Percentiles rank a stretch among this genome's conserved stretches.
phyloP scores from a whole-genome alignment of 208 protist species.

The Trypanosoma mega region DNA sequence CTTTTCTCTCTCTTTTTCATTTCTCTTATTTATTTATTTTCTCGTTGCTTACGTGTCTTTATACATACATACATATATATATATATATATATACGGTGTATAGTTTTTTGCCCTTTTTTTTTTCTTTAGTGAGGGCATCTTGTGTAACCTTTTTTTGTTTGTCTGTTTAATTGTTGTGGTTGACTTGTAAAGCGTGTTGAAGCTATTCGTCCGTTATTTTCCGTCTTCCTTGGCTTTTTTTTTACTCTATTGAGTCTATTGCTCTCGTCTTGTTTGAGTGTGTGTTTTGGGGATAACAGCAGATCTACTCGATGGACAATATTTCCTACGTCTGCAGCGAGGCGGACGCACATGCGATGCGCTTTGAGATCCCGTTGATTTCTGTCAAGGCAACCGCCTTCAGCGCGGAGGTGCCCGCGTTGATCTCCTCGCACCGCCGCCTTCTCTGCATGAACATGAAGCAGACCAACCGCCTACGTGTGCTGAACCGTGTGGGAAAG shows the following conservation, averaged over 20 bases:
- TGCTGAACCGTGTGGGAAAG: slow-evolving; percentile 75
- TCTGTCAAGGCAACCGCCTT: slow-evolving; percentile 65
- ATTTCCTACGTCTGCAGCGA: slow-evolving; percentile 59
- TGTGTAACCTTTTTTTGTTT: background rate
- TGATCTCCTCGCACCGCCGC: slow-evolving; percentile 62
- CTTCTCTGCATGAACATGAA: slow-evolving; percentile 85
- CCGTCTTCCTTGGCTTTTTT: no score
- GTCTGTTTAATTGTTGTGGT: background rate
- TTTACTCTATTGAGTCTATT: background rate
- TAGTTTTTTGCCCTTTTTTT: background rate
- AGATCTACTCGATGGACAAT: slow-evolving; percentile 72
- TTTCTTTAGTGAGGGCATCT: background rate
- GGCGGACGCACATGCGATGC: slow-evolving; percentile 51
- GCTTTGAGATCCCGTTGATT: slow-evolving; percentile 64
- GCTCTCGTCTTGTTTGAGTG: background rate
- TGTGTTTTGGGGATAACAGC: slow-evolving; percentile 12
- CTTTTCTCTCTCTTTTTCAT: no score
- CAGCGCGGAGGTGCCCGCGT: slow-evolving; percentile 35
- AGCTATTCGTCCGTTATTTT: no score
- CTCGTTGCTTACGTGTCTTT: no score
- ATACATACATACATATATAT: slow-evolving; percentile 3
- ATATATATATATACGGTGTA: background rate
- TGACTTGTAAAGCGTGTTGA: slow-evolving; percentile 4
- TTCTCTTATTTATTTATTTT: no score
- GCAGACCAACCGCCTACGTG: slow-evolving; percentile 71